Evolutionary conservation across 352 stramenopile species (phyloP).

Genomic region (Pythium plurisporium): DNA sequence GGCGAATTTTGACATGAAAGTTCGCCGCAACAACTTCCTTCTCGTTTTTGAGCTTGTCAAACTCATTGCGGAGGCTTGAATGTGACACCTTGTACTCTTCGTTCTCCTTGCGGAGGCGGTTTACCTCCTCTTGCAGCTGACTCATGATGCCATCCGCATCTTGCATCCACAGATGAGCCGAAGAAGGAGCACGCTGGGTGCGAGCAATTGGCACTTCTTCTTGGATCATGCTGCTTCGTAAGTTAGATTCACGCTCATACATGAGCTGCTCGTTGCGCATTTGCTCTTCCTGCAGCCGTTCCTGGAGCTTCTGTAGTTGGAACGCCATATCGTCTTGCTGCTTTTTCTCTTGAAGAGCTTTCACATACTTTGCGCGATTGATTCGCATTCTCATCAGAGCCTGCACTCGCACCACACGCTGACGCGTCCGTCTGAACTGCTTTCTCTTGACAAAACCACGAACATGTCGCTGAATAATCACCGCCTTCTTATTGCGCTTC

Average conservation of each 20-base stretch:
- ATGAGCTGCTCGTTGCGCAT: conserved; percentile 61
- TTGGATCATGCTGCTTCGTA: conserved; percentile 18
- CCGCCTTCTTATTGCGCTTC: conserved; percentile 53
- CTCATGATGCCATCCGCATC: conserved; percentile 81
- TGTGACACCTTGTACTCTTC: conserved; percentile 55
- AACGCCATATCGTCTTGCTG: conserved; percentile 84
- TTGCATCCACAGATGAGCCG: conserved; percentile 78
- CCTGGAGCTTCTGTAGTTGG: conserved; percentile 75
- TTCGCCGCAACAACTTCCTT: conserved; percentile 74
- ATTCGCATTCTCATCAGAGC: conserved; percentile 80
- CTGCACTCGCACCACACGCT: conserved; percentile 30
- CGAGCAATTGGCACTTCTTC: background rate
- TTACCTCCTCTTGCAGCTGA: conserved; percentile 68
- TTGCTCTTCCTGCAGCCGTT: conserved; percentile 75
- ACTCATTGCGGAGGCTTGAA: conserved; percentile 52
- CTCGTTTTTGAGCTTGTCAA: conserved; percentile 68
- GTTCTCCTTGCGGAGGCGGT: conserved; percentile 68
- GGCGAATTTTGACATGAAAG: conserved; percentile 82
- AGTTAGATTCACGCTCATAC: conserved; percentile 42
- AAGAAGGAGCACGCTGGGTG: conserved; percentile 49
- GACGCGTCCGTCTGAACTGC: conserved; percentile 20
- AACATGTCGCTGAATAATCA: conserved; percentile 63
- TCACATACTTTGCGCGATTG: conserved; percentile 70
- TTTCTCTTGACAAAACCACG: conserved; percentile 57
- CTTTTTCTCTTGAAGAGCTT: conserved; percentile 72